phyloP scores from a whole-genome alignment of 1,284 basidiomycete genomes.

The Xanthoconium separans region DNA sequence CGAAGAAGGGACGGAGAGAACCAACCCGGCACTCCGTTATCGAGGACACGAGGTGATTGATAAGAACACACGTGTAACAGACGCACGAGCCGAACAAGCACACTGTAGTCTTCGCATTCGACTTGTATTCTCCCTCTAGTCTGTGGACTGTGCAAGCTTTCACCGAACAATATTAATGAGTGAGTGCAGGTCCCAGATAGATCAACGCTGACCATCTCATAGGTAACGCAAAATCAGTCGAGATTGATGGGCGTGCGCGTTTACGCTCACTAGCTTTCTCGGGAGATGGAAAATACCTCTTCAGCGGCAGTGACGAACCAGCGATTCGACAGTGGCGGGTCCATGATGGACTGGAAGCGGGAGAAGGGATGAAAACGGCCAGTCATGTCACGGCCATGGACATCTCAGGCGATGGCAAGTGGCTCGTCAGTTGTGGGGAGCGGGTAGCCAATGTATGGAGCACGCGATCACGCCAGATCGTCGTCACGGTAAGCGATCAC shows the following conservation, averaged over 20 bases:
- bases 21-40: no score
- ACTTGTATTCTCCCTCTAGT: no score
- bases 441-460: not conserved
- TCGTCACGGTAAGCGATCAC: not conserved
- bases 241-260: not conserved
- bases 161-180: not conserved
- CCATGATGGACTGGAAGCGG: not conserved
- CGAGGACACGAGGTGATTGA: not conserved
- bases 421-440: not conserved
- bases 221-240: not conserved
- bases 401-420: not conserved
- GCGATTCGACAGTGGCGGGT: conserved; percentile 2
- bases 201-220: not conserved
- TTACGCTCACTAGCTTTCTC: not conserved
- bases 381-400: not conserved
- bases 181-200: not conserved
- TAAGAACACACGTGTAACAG: not conserved
- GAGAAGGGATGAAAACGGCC: not conserved
- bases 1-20: no score
- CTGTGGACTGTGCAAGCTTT: not conserved
- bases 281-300: not conserved
- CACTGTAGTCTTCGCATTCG: no score
- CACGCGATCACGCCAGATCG: not conserved
- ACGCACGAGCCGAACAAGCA: not conserved
- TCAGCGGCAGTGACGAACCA: not conserved